phyloP scores from a whole-genome alignment of 2,329 filamentous ascomycete species.

The Xylariaceae sp. region DNA sequence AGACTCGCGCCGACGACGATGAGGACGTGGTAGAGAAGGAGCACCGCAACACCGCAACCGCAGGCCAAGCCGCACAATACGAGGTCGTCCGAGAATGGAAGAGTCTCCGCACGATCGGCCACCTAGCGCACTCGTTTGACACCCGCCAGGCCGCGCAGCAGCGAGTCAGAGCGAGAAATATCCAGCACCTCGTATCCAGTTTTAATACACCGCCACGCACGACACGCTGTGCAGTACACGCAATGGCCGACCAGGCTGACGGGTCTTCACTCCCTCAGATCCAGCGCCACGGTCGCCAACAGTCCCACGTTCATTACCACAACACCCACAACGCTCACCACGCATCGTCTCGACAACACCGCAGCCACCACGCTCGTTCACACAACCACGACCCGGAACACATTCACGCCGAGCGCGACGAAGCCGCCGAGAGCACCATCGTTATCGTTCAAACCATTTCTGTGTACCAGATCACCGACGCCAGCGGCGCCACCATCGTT shows the following conservation, averaged over 20 bases:
- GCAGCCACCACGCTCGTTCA: constrained; percentile 32
- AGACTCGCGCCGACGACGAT: constrained; percentile 23
- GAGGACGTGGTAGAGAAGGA: constrained; percentile 26
- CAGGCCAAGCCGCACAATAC: constrained; percentile 9
- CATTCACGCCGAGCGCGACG: constrained; percentile 15
- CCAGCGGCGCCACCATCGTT: constrained; percentile 41
- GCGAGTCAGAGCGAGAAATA: constrained; percentile 27
- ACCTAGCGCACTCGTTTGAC: constrained; percentile 27
- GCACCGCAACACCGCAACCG: constrained; percentile 12
- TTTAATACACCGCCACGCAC: constrained; percentile 34
- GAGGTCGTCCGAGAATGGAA: constrained; percentile 26
- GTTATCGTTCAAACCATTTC: constrained; percentile 54
- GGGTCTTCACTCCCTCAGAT: constrained; percentile 49
- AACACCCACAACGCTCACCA: constrained; percentile 21
- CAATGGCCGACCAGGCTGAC: constrained; percentile 43
- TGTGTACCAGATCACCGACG: constrained; percentile 50
- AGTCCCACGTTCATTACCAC: constrained; percentile 31
- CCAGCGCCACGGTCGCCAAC: constrained; percentile 32
- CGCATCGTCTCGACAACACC: constrained; percentile 20
- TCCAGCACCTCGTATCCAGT: constrained; percentile 32
- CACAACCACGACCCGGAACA: constrained; percentile 14
- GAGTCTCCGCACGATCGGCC: constrained; percentile 29
- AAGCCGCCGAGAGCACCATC: constrained; percentile 9
- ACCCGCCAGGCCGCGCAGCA: constrained; percentile 14
- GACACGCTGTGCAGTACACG: constrained; percentile 17